Base-by-base conservation (phyloP, 768 basidiomycete species). In the Suillus variegatus region DNA sequence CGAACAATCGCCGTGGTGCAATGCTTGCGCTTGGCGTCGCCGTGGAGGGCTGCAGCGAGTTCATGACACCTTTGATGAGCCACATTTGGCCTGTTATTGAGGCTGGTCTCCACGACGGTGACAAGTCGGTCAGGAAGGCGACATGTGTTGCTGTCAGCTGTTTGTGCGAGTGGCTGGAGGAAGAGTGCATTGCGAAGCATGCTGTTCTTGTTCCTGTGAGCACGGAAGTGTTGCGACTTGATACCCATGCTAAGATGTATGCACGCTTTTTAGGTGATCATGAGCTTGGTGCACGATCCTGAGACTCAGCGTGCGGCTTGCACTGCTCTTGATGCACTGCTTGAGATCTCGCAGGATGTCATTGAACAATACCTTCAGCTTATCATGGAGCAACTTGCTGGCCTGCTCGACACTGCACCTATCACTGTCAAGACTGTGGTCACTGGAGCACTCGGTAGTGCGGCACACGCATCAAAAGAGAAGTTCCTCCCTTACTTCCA, bases 31-130 rank as follows among this genome's bases (percentile, higher is more conserved):
- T 99, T 60, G 97, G 97, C 68, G 94, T 99, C 60, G 88, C 90
- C 54, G 95, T 99, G 65, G 97, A 99, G 77, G 97, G 97, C 20
- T 98, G 97, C 82, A 94, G 92, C 79, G 96, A 99, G 82, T 99
- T 82, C 80, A 98, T 99, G 88, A 94, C 94, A 41, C 94, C 96
- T 10, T 85, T 95, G 70, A 94, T 99, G 85, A 78, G 76, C 66
- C 85, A 93, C 71, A 89, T 99, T 36, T 99, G 97, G 97, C 95
- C 96, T 1, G 83, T 97, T 64, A 88, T 99, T 70, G 93, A 97
- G 74, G 83, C 86, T 58, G 96, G 96, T 69, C 86, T 99, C 40
- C 85, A 84, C 66, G 97, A 99, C 75, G 75, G 79, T 46, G 95
- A 98, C 72, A 84, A 91, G 16, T 84, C 85, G 13, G 97, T 99